These are phyloP conservation scores for Eudorina sp. DNA, from an alignment of 139 green algal species.

Conservation along the genomic window DNA sequence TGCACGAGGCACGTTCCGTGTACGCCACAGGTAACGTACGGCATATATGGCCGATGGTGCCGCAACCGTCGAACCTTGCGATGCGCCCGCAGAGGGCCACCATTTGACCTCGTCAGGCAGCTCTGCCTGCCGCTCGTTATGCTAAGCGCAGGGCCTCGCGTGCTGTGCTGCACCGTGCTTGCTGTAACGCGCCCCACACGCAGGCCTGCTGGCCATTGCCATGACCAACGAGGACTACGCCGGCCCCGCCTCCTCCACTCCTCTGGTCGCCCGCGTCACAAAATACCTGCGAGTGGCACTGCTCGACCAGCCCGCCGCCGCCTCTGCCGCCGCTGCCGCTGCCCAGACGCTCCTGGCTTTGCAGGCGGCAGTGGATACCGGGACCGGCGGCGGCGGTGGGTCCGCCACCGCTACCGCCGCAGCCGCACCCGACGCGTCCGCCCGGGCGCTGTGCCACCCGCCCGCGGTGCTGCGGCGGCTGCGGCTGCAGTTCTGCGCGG, in stretches of 20 bases:
- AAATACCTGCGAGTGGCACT: constrained; percentile 47
- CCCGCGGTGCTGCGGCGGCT: constrained; percentile 47
- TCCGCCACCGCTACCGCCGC: neutral
- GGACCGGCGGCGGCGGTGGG: neutral
- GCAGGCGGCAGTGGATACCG: neutral
- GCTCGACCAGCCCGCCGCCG: neutral
- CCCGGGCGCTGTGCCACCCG: constrained; percentile 18
- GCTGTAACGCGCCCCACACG: too few species aligned
- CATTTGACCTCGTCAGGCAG: too few species aligned
- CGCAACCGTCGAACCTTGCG: too few species aligned
- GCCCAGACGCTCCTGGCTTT: too few species aligned
- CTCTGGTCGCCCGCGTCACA: constrained; percentile 41
- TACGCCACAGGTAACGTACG: constrained; percentile 60
- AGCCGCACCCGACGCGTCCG: neutral
- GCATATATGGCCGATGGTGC: too few species aligned
- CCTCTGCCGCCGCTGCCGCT: neutral
- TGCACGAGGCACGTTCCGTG: constrained; percentile 55
- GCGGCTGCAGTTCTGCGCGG: constrained; percentile 41
- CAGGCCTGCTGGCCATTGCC: constrained; percentile 60
- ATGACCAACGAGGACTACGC: constrained; percentile 63
- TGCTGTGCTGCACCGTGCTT: too few species aligned
- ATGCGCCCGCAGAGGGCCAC: too few species aligned
- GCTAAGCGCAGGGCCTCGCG: too few species aligned
- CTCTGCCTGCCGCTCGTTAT: too few species aligned
- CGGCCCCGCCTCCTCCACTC: constrained; percentile 59